phyloP scores from a whole-genome alignment of 2,329 filamentous ascomycete genomes.

The Colletotrichum sp. region DNA sequence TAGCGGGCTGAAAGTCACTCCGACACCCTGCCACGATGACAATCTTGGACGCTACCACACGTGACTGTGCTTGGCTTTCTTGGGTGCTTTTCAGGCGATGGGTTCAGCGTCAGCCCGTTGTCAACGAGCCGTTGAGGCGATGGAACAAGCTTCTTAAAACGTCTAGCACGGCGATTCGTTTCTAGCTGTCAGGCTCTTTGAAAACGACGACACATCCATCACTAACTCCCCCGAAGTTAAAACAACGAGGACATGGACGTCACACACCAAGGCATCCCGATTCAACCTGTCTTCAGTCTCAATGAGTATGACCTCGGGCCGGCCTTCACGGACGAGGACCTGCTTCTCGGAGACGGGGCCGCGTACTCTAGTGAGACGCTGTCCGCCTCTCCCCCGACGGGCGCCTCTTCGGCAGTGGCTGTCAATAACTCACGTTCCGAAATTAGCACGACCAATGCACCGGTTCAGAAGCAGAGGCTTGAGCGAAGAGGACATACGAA shows the following conservation, averaged over 20 bases:
- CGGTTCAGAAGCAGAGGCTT: slow-evolving; percentile 41
- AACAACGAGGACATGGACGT: background rate
- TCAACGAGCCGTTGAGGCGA: background rate
- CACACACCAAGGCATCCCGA: slow-evolving; percentile 12
- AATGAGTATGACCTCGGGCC: slow-evolving; percentile 42
- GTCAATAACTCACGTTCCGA: background rate
- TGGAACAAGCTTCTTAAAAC: background rate
- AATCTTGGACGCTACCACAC: background rate
- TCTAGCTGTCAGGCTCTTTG: background rate
- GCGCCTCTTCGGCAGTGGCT: background rate
- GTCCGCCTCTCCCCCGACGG: slow-evolving; percentile 28
- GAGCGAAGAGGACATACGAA: slow-evolving; percentile 70
- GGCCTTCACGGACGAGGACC: slow-evolving; percentile 36
- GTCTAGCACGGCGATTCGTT: background rate
- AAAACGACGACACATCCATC: background rate
- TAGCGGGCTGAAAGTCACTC: slow-evolving; percentile 34
- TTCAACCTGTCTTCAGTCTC: slow-evolving; percentile 33
- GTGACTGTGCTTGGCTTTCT: background rate
- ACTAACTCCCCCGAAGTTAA: background rate
- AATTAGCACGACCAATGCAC: background rate
- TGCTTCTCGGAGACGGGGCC: slow-evolving; percentile 24
- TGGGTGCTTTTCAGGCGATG: background rate
- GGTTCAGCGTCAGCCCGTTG: background rate
- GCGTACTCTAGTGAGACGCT: slow-evolving; percentile 25
- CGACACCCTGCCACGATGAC: slow-evolving; percentile 28